Evolutionary conservation across 108 stramenopile genomes (phyloP), one percentile per base, ranked within the genome.

Genomic region (Conticribra weissflogii): DNA sequence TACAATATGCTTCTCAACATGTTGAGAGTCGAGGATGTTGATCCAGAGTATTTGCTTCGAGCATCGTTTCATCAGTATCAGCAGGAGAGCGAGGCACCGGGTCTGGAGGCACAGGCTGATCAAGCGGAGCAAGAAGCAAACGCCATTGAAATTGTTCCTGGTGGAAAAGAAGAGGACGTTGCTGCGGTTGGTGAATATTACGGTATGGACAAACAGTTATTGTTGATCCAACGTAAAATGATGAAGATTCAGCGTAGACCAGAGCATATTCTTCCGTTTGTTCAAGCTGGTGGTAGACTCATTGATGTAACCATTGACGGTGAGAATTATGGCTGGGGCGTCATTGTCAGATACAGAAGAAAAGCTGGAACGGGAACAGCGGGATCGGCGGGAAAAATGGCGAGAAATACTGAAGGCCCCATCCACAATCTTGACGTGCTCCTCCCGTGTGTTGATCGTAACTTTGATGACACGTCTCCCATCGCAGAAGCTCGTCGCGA

Each of bases 1-100:
- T 99, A 99, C 90, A 99, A 98, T 81, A 99, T 99, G 99, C 76
- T 91, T 25, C 81, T 98, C 25, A 99, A 99, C 71, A 86, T 99
- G 88, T 88, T 99, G 91, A 78, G 99, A 52, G 98, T 99, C 3
- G 98, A 99, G 75, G 97, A 95, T 61, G 92, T 95, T 25, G 97
- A 98, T 61, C 98, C 98, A 9, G 97, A 99, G 75, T 96, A 90
- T 61, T 65, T 99, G 32, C 70, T 99, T n/a, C 74, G 86, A 15
- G 94, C 96, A 18, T 98, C 97, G 4, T 99, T 99, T 58, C 92
- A 96, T 65, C 96, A 96, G 68, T 98, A 92, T 65, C 97, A 97
- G 65, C 86, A 90, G 57, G 96, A 99, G 73, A 79, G 84, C 23
- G 96, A 94, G 45, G 96, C 93, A 3, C 94, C 96, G 14, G 94